These are phyloP conservation scores for Colletotrichum agaves DNA, from an alignment of 2,329 filamentous ascomycete species.

Conservation along the genomic window DNA sequence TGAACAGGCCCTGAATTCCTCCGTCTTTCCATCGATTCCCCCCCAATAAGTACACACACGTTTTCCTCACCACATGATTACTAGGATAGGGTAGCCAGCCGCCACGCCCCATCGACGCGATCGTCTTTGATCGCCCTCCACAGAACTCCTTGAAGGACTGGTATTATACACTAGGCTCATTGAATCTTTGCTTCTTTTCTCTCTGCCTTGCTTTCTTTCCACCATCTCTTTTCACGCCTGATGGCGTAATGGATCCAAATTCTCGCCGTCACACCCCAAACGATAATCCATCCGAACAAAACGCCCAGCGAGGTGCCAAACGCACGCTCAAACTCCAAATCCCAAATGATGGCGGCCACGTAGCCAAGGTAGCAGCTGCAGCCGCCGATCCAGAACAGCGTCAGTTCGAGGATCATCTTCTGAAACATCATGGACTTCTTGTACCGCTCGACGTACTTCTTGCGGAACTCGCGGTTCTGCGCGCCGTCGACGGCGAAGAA, in stretches of 20 bases:
- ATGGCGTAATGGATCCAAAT: conserved; percentile 32
- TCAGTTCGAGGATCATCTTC: conserved; percentile 36
- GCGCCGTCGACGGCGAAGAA: conserved; percentile 36
- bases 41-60: conserved; percentile 29
- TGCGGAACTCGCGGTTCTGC: conserved; percentile 35
- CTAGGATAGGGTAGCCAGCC: conserved; percentile 22
- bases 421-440: conserved; percentile 36
- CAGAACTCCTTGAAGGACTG: neutral
- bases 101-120: neutral
- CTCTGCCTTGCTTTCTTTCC: conserved; percentile 33
- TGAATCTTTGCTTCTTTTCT: conserved; percentile 33
- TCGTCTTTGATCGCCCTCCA: neutral
- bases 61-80: conserved; percentile 31
- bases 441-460: conserved; percentile 30
- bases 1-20: conserved; percentile 5
- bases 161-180: conserved; percentile 37
- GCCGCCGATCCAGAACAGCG: conserved; percentile 34
- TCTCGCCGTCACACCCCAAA: conserved; percentile 29
- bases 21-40: conserved; percentile 11
- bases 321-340: conserved; percentile 32
- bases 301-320: conserved; percentile 30
- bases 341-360: conserved; percentile 33
- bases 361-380: conserved; percentile 31
- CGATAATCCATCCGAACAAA: conserved; percentile 33
- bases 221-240: conserved; percentile 34